phyloP scores from a whole-genome alignment of 768 basidiomycete genomes.

The Lepiota brunneoincarnata region DNA sequence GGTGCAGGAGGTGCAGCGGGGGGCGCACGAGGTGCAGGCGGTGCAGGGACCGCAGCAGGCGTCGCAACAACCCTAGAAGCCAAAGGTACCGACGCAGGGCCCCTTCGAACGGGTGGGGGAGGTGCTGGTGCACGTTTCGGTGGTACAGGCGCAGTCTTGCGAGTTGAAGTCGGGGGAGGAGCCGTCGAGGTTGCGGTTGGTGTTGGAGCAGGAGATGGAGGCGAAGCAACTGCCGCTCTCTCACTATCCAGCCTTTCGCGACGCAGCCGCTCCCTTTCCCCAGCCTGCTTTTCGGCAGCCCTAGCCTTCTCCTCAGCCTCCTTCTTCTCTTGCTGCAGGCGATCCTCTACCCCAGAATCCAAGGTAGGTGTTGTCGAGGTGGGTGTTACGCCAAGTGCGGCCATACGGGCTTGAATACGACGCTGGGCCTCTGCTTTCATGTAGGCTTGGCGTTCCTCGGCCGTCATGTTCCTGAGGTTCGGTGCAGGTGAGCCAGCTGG shows the following conservation, averaged over 20 bases:
- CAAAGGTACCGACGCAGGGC: constrained; percentile 38
- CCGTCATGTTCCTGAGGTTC: constrained; percentile 74
- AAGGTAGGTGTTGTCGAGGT: constrained; percentile 43
- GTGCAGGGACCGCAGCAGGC: constrained; percentile 37
- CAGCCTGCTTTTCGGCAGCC: constrained; percentile 76
- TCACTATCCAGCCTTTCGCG: constrained; percentile 75
- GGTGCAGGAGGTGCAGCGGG: constrained; percentile 19
- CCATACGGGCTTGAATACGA: constrained; percentile 81
- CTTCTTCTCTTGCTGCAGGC: constrained; percentile 80
- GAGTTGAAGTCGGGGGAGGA: constrained; percentile 16
- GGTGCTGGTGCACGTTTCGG: constrained; percentile 33
- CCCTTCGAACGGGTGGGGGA: constrained; percentile 39
- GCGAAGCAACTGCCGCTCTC: constrained; percentile 42
- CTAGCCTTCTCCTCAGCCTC: constrained; percentile 87
- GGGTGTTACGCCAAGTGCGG: constrained; percentile 71
- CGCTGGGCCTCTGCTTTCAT: constrained; percentile 78
- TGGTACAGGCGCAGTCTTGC: constrained; percentile 27
- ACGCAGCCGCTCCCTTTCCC: constrained; percentile 73
- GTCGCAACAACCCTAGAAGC: constrained; percentile 32
- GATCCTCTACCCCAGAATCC: constrained; percentile 81
- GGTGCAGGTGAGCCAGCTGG: constrained; percentile 54
- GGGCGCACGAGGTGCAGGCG: constrained; percentile 25
- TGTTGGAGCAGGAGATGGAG: constrained; percentile 27
- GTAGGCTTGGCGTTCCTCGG: constrained; percentile 78
- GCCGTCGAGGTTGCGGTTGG: constrained; percentile 30